Base-by-base conservation (phyloP, 2,329 filamentous ascomycete genomes). In the Diaporthe batatas region DNA sequence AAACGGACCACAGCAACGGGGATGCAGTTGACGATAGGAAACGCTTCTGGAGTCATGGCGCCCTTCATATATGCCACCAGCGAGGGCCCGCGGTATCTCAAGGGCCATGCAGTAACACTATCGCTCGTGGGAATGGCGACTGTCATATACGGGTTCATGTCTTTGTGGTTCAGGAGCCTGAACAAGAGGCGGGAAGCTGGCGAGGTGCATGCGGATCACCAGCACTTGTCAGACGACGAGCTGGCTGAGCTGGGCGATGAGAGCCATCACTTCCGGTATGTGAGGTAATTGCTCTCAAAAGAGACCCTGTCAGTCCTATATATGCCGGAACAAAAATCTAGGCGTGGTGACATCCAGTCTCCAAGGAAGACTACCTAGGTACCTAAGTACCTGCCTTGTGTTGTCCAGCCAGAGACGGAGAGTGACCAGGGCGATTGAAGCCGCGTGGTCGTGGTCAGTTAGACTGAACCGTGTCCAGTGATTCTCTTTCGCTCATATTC, bases 1-100 rank as follows among this genome's bases (percentile, higher is more conserved):
- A 95, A 95, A 80, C 86, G 93, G 42, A 92, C 92, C 0, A 92
- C 91, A 0, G 92, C 91, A 0, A 93, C 89, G 1, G 93, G 91
- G 0, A 79, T 94, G 79, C 92, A 94, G 79, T 83, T 94, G 47
- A 93, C 90, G 0, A 87, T 91, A 68, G 92, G 92, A 2, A 95
- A 95, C 75, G 85, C 86, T 21, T 88, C 90, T 14, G 93, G 93
- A 2, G 92, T 95, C 75, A 92, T 94, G 90, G 88, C 91, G 4
- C 89, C 91, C 0, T 94, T 94, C 77, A 89, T 93, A 70, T 88
- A 88, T 75, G 82, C 85, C 6, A 82, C 79, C 16, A 71, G 73
- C 0, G 88, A 91, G 64, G 84, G 80, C 0, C 90, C 90, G 1
- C 85, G 88, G n/a, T 92, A 89, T 77, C 82, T 89, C 49, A 84